Conservation (phyloP, 495 filamentous ascomycete genomes). For the Neurospora tetraspora region DNA sequence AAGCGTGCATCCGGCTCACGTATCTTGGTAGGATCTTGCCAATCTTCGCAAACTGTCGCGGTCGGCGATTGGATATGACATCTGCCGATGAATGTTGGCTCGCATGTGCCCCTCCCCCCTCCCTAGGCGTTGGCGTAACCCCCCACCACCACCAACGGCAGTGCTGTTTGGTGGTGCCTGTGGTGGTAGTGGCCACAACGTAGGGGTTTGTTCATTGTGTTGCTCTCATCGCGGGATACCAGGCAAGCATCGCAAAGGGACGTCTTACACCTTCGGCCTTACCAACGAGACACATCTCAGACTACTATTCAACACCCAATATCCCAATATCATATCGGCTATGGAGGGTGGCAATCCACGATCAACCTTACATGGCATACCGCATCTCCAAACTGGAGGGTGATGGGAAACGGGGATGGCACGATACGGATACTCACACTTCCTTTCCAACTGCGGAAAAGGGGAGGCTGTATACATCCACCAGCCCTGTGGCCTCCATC, state of each 20-base stretch:
- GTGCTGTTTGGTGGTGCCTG: background rate
- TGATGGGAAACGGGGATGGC: background rate
- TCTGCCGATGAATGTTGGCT: constrained; percentile 22
- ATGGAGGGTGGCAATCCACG: background rate
- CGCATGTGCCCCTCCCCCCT: constrained; percentile 13
- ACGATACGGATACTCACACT: background rate
- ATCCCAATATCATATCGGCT: background rate
- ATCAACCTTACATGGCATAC: background rate
- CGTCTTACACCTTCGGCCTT: background rate
- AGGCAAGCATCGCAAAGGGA: background rate
- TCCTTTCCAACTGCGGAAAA: background rate
- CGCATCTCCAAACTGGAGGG: background rate
- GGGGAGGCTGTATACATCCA: background rate
- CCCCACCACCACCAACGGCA: constrained; percentile 5
- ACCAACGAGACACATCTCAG: background rate
- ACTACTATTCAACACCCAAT: background rate
- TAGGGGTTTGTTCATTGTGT: background rate
- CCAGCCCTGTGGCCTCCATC: background rate
- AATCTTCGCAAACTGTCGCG: background rate
- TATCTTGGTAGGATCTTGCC: background rate
- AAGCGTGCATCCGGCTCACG: background rate
- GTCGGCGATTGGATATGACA: constrained; percentile 22
- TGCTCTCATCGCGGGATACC: background rate
- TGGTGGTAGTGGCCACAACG: background rate
- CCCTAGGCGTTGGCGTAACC: constrained; percentile 2